Evolutionary conservation across 2,329 filamentous ascomycete genomes (phyloP).

Genomic region (Neocatenulostroma microsporum): DNA sequence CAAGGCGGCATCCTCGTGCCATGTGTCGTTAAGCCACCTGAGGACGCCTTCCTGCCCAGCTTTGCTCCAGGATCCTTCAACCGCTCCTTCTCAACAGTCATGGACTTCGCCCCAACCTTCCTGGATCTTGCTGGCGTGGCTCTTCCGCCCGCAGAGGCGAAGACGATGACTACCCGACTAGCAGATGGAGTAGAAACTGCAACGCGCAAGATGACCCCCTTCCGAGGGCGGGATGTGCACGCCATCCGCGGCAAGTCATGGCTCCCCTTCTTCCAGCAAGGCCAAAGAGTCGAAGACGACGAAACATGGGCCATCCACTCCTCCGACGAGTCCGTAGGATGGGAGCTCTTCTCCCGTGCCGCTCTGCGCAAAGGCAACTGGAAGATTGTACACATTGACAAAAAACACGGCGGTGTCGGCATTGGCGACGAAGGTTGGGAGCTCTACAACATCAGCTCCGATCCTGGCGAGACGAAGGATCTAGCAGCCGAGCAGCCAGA

Average conservation of each 20-base stretch:
- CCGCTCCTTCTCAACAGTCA: constrained; percentile 43
- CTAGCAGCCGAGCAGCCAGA: constrained; percentile 33
- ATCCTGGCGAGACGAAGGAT: constrained; percentile 44
- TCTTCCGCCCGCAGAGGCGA: constrained; percentile 43
- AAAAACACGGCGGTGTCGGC: constrained; percentile 41
- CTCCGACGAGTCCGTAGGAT: constrained; percentile 47
- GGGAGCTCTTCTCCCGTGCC: constrained; percentile 49
- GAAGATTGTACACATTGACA: constrained; percentile 53
- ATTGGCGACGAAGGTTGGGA: constrained; percentile 46
- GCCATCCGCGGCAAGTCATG: constrained; percentile 45
- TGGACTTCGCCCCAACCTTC: constrained; percentile 38
- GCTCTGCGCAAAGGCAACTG: constrained; percentile 50
- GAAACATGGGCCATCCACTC: constrained; percentile 38
- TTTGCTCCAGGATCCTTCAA: constrained; percentile 36
- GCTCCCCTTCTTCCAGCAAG: constrained; percentile 36
- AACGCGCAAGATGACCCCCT: no score
- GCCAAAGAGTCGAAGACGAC: no score
- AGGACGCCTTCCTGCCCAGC: constrained; percentile 44
- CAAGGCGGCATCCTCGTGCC: constrained; percentile 48
- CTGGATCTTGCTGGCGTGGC: constrained; percentile 42
- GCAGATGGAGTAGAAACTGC: no score
- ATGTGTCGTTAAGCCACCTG: no score
- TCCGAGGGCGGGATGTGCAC: constrained; percentile 44
- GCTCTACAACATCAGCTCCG: constrained; percentile 46
- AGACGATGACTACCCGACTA: no score